Evolutionary conservation across 164 flowering plant species (phyloP).

Genomic region (Paratinospora sagittata): DNA sequence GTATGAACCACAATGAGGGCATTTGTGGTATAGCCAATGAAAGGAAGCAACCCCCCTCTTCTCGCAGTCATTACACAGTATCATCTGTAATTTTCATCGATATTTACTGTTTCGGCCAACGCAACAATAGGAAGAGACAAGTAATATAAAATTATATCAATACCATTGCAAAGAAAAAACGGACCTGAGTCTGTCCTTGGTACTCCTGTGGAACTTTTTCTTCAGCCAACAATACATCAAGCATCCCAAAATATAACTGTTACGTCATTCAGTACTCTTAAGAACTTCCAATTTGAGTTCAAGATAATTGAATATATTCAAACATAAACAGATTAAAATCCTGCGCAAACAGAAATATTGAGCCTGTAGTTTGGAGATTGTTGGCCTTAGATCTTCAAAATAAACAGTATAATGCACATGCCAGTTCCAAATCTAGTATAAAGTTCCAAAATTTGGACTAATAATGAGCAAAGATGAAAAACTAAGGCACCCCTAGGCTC

Average conservation of each 20-base stretch:
- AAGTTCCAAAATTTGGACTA: neutral
- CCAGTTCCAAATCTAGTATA: neutral
- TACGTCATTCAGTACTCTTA: slow-evolving; percentile 5
- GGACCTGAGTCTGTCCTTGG: slow-evolving; percentile 63
- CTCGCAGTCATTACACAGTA: slow-evolving; percentile 86
- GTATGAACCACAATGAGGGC: slow-evolving; percentile 72
- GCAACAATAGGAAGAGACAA: neutral
- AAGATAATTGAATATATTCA: neutral
- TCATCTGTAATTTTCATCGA: slow-evolving; percentile 38
- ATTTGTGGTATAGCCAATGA: slow-evolving; percentile 84
- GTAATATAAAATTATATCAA: neutral
- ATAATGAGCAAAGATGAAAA: neutral
- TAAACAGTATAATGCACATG: neutral
- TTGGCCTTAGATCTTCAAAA: too few species aligned
- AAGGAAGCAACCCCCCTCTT: slow-evolving; percentile 65
- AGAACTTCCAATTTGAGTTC: neutral
- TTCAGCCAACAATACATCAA: slow-evolving; percentile 71
- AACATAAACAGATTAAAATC: neutral
- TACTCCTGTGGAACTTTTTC: slow-evolving; percentile 72
- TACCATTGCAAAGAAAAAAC: neutral
- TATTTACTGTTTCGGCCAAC: neutral
- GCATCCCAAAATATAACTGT: slow-evolving; percentile 79
- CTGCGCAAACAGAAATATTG: too few species aligned
- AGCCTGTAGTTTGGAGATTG: too few species aligned
- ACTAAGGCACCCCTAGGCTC: neutral